Evolutionary conservation across 331 rosid genomes (phyloP).

Genomic region (Phaseolus coccineus): DNA sequence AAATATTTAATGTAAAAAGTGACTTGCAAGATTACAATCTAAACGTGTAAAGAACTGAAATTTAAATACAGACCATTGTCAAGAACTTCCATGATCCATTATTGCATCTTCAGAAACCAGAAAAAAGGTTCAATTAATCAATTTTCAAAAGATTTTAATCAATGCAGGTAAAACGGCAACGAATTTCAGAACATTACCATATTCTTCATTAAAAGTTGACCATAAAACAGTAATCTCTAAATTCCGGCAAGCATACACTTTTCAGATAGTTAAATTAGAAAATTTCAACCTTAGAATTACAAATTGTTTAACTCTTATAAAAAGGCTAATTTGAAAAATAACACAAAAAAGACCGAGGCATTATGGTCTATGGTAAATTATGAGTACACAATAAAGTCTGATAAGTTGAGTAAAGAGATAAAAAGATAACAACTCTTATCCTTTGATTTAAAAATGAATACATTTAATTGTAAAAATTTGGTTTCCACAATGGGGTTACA

Average conservation of each 20-base stretch:
- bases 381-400: too few species aligned
- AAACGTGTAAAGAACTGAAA: conserved; percentile 9
- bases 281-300: too few species aligned
- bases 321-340: too few species aligned
- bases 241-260: background rate
- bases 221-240: conserved; percentile 8
- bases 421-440: too few species aligned
- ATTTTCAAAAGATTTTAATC: background rate
- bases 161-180: background rate
- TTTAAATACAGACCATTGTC: background rate
- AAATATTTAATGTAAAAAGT: background rate
- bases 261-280: too few species aligned
- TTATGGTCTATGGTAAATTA: too few species aligned
- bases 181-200: background rate
- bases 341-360: too few species aligned
- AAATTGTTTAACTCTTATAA: too few species aligned
- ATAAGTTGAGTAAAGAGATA: too few species aligned
- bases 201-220: background rate
- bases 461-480: too few species aligned
- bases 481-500: too few species aligned
- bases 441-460: too few species aligned
- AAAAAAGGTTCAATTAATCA: background rate
- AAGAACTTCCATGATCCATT: background rate
- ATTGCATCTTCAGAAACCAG: conserved; percentile 24
- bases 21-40: conserved; percentile 9